Conservation (phyloP, 106 monocot species). For the Dendrobium officinale region DNA sequence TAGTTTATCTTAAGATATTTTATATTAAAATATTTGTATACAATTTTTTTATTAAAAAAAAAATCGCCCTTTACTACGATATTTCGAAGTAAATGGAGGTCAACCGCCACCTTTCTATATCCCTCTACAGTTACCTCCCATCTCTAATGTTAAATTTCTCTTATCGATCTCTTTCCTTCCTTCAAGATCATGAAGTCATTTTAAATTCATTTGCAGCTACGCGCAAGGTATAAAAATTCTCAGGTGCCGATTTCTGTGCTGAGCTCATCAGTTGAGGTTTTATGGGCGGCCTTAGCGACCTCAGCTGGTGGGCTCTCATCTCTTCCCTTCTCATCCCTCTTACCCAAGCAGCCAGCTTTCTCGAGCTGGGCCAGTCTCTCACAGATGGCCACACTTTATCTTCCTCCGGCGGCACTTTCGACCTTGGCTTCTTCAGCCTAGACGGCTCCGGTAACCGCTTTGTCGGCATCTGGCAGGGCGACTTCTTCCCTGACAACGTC, state of each 20-base stretch:
- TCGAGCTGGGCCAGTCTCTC: conserved; percentile 5
- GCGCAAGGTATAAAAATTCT: neutral
- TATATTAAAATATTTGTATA: no score
- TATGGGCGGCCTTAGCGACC: neutral
- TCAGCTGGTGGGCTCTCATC: neutral
- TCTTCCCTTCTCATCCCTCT: neutral
- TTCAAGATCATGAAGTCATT: neutral
- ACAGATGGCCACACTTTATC: conserved; percentile 16
- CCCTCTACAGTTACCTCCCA: no score
- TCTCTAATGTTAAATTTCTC: no score
- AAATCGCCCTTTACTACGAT: no score
- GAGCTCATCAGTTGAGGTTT: neutral
- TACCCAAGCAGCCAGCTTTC: neutral
- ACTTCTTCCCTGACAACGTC: neutral
- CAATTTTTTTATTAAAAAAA: no score
- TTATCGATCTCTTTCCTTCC: neutral
- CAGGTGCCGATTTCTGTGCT: neutral
- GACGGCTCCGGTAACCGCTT: conserved; percentile 14
- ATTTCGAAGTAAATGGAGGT: no score
- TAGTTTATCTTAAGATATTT: no score
- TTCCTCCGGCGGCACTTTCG: conserved; percentile 14
- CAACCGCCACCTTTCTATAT: no score
- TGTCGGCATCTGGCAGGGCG: conserved; percentile 17
- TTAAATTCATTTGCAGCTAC: neutral
- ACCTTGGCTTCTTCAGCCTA: conserved; percentile 28